Percentiles rank a stretch among this genome's conserved stretches.
Conservation (phyloP, 2,329 filamentous ascomycete genomes). For the Karstenula rhodostoma region DNA sequence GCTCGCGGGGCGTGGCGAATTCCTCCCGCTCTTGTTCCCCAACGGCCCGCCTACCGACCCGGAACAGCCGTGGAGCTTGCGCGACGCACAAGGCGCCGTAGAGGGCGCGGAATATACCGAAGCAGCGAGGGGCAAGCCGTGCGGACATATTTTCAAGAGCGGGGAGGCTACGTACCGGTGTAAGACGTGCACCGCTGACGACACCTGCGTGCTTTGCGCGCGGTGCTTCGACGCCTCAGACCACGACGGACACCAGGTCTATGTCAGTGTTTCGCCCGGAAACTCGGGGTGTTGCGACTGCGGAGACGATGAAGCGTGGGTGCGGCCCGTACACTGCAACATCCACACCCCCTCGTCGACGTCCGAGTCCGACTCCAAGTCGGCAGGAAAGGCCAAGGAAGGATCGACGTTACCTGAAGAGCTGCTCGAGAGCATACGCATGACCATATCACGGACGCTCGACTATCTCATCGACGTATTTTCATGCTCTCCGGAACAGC, state of each 20-base stretch:
- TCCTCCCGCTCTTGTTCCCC: slow-evolving; percentile 83
- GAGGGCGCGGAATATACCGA: slow-evolving; percentile 96
- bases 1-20: slow-evolving; percentile 77
- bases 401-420: slow-evolving; percentile 72
- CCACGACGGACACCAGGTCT: slow-evolving; percentile 90
- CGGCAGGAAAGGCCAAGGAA: slow-evolving; percentile 66
- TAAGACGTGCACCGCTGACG: slow-evolving; percentile 91
- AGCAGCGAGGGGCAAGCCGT: slow-evolving; percentile 88
- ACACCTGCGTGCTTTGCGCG: slow-evolving; percentile 93
- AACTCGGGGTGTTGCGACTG: slow-evolving; percentile 98
- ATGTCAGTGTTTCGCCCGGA: slow-evolving; percentile 84
- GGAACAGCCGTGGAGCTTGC: slow-evolving; percentile 74
- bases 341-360: slow-evolving; percentile 76
- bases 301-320: slow-evolving; percentile 95
- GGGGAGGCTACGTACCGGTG: slow-evolving; percentile 95
- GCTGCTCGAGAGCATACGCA: slow-evolving; percentile 77
- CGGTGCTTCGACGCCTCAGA: slow-evolving; percentile 95
- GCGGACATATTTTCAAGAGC: slow-evolving; percentile 95
- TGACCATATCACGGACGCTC: slow-evolving; percentile 83
- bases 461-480: slow-evolving; percentile 99
- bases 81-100: slow-evolving; percentile 87
- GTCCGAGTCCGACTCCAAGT: slow-evolving; percentile 41
- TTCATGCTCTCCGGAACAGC: slow-evolving; percentile 95
- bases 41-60: slow-evolving; percentile 67
- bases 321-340: slow-evolving; percentile 84